A percentile compares a stretch with the other conserved stretches of the same genome.
phyloP scores from a whole-genome alignment of 139 green algal genomes.

The Auxenochlorella protothecoides region DNA sequence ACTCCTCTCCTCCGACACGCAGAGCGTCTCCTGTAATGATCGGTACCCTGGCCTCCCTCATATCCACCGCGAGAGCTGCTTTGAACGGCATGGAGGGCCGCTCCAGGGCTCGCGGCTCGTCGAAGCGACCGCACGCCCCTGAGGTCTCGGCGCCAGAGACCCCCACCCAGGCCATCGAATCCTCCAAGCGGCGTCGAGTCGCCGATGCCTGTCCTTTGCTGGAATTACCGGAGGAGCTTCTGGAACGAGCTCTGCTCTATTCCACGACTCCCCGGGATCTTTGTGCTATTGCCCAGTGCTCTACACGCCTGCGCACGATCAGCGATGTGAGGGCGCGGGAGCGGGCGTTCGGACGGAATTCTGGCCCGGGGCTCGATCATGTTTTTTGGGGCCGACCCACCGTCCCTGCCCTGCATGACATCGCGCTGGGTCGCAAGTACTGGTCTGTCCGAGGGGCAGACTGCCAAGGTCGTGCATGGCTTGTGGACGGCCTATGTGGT shows the following conservation, averaged over 20 bases:
- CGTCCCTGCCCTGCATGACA: conserved; percentile 1
- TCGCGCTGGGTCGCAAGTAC: conserved; percentile 1
- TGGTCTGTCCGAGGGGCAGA: neutral
- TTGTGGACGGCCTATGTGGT: too few species aligned
- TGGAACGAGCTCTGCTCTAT: neutral
- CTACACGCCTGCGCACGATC: neutral
- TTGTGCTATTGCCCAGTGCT: neutral
- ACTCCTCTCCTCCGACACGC: too few species aligned
- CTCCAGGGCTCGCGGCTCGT: too few species aligned
- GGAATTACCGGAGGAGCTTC: conserved; percentile 1
- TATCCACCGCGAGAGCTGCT: too few species aligned
- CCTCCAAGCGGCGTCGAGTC: too few species aligned
- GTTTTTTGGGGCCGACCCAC: neutral
- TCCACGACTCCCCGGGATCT: neutral
- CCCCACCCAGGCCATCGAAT: neutral
- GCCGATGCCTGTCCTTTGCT: neutral
- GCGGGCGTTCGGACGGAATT: too few species aligned
- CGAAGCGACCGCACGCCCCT: too few species aligned
- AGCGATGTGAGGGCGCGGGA: neutral
- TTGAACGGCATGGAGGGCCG: too few species aligned
- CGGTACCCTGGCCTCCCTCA: too few species aligned
- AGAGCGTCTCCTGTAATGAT: too few species aligned
- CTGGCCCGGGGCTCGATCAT: too few species aligned
- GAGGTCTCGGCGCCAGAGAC: neutral
- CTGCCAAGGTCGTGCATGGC: neutral